Conservation (phyloP, 305 asterid species). For the Ajuga reptans region DNA sequence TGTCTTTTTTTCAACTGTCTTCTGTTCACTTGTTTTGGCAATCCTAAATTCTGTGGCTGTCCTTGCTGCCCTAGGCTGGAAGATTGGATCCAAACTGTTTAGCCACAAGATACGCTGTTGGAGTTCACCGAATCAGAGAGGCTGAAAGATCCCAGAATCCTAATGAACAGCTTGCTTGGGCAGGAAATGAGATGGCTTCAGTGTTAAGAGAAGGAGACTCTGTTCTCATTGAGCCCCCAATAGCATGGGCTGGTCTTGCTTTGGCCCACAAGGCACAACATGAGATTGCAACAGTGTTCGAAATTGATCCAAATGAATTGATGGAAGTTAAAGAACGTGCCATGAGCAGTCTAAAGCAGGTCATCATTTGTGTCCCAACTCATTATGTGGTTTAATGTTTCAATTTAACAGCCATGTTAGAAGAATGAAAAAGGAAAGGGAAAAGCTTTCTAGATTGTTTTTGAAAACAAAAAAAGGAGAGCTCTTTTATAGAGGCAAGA, state of each 20-base stretch:
- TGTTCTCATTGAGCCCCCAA: conserved; percentile 53
- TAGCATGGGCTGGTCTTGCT: conserved; percentile 96
- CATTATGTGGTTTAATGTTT: conserved; percentile 11
- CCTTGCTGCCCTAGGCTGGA: conserved; percentile 59
- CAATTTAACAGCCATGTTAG: neutral
- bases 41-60: conserved; percentile 18
- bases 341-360: conserved; percentile 80
- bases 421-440: conserved; percentile 7
- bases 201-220: conserved; percentile 87
- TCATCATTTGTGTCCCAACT: conserved; percentile 20
- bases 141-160: conserved; percentile 94
- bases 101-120: conserved; percentile 85
- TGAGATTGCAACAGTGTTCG: conserved; percentile 90
- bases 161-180: conserved; percentile 90
- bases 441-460: neutral
- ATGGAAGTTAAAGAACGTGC: conserved; percentile 75
- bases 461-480: conserved; percentile 1
- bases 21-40: conserved; percentile 7
- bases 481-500: neutral
- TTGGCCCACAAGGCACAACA: conserved; percentile 88
- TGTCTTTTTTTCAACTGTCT: neutral
- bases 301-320: conserved; percentile 61
- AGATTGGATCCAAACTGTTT: conserved; percentile 92
- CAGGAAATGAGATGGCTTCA: conserved; percentile 97
- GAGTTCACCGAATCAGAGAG: conserved; percentile 81